Evolutionary conservation across 106 monocot species (phyloP).

Genomic region (Dendrobium nobile): DNA sequence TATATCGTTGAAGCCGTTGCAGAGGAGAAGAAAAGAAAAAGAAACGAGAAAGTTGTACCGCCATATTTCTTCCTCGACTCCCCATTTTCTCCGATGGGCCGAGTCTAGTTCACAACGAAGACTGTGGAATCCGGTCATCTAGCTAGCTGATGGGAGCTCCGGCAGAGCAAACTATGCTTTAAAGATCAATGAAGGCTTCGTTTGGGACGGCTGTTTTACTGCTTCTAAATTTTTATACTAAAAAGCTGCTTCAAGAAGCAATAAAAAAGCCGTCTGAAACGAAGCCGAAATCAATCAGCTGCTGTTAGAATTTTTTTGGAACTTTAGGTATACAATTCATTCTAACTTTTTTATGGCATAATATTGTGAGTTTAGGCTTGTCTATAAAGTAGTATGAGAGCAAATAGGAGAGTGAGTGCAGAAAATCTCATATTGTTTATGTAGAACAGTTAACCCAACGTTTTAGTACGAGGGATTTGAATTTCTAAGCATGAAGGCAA

Average conservation of each 20-base stretch:
- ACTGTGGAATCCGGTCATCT: not conserved
- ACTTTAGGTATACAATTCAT: not conserved
- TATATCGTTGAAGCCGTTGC: constrained; percentile 47
- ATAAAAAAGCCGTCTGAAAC: too few species aligned
- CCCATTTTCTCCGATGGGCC: constrained; percentile 64
- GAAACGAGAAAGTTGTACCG: constrained; percentile 24
- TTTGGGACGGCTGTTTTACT: too few species aligned
- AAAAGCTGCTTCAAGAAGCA: too few species aligned
- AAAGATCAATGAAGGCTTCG: too few species aligned
- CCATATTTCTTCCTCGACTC: constrained; percentile 41
- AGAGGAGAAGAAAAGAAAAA: constrained; percentile 46
- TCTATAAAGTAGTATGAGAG: not conserved
- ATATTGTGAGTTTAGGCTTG: not conserved
- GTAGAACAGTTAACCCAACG: not conserved
- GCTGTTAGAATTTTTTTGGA: not conserved
- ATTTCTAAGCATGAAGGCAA: too few species aligned
- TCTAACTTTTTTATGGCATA: not conserved
- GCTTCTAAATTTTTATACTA: too few species aligned
- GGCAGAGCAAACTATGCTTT: too few species aligned
- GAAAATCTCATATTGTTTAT: not conserved
- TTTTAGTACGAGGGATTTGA: not conserved
- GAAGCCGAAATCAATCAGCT: not conserved
- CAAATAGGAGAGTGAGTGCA: not conserved
- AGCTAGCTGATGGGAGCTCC: too few species aligned
- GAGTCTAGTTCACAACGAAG: constrained; percentile 26